phyloP scores from a whole-genome alignment of 1,139 yeast genomes.

The Debaryomyces singareniensis region DNA sequence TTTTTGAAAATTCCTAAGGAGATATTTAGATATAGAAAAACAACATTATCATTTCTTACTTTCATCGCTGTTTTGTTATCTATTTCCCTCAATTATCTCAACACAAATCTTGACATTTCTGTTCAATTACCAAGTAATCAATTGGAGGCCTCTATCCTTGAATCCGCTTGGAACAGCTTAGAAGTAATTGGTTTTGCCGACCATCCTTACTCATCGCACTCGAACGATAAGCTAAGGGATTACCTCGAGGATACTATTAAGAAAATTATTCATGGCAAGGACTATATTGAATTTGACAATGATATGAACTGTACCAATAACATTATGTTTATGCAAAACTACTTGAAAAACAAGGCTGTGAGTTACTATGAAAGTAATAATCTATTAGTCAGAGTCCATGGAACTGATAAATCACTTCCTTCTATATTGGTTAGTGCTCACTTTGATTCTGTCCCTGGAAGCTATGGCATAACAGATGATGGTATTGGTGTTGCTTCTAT shows the following conservation, averaged over 20 bases:
- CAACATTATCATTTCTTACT: constrained; percentile 48
- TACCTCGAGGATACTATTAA: constrained; percentile 47
- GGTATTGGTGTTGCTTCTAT: constrained; percentile 88
- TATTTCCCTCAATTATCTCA: constrained; percentile 24
- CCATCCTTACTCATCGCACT: constrained; percentile 76
- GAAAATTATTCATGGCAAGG: constrained; percentile 17
- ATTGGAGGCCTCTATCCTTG: constrained; percentile 32
- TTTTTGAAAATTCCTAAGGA: constrained; percentile 8
- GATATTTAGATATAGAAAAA: constrained; percentile 55
- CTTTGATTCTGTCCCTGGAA: constrained; percentile 84
- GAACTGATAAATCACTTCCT: constrained; percentile 48
- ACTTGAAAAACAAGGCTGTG: constrained; percentile 37
- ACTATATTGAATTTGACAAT: constrained; percentile 45
- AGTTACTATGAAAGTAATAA: constrained; percentile 78
- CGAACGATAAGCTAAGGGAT: constrained; percentile 71
- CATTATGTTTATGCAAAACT: constrained; percentile 40
- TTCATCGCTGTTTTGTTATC: constrained; percentile 31
- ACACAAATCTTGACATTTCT: constrained; percentile 32
- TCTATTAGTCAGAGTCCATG: constrained; percentile 64
- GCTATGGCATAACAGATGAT: constrained; percentile 87
- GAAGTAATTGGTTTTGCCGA: constrained; percentile 58
- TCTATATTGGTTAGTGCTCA: constrained; percentile 80
- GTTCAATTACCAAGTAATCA: constrained; percentile 32
- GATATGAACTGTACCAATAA: constrained; percentile 38
- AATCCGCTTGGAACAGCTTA: constrained; percentile 60